Base-by-base conservation (phyloP, 352 stramenopile species). In the Pythium insidiosum region DNA sequence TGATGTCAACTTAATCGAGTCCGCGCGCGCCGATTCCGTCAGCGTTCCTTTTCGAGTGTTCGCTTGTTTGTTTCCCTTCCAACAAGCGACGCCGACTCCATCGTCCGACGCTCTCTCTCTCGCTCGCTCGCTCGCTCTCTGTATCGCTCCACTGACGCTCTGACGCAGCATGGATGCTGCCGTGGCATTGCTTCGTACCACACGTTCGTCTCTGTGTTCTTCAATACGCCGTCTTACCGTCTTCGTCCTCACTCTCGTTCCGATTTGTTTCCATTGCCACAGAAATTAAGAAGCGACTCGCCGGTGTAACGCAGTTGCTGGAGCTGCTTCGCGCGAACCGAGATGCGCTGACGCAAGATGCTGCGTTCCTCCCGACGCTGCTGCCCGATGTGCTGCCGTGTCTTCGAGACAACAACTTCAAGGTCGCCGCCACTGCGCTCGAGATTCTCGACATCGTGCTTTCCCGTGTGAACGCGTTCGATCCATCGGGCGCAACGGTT, bases 261-360 rank as follows among this genome's bases (percentile, higher is more conserved):
- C n/a, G n/a, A n/a, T n/a, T n/a, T n/a, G n/a, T n/a, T n/a, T n/a
- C n/a, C n/a, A n/a, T n/a, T 45, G 43, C 9, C 30, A 20, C 24
- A 93, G 80, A 81, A 47, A 88, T 81, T 49, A 93, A 93, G 56
- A 88, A 84, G 63, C 75, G 81, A 21, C 63, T 91, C 18, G 59
- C 66, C 31, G 81, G 81, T 30, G 62, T 91, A 29, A 77, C 63
- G 6, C 57, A 60, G 11, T 57, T 90, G 19, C 59, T 81, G 31
- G 60, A 77, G 24, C 42, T 67, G 25, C 59, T 88, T 7, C 58
- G 54, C 2, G 37, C 43, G 2, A 39, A 72, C 16, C 43, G 60
- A 0, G 60, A 61, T 3, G 38, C 24, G 21, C 39, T 53, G n/a
- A 33, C 44, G 33, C 6, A 41, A 6, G 58, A 68, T 18, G 29